phyloP scores from a whole-genome alignment of 2,329 filamentous ascomycete genomes.

The Nannizziopsis barbatae region DNA sequence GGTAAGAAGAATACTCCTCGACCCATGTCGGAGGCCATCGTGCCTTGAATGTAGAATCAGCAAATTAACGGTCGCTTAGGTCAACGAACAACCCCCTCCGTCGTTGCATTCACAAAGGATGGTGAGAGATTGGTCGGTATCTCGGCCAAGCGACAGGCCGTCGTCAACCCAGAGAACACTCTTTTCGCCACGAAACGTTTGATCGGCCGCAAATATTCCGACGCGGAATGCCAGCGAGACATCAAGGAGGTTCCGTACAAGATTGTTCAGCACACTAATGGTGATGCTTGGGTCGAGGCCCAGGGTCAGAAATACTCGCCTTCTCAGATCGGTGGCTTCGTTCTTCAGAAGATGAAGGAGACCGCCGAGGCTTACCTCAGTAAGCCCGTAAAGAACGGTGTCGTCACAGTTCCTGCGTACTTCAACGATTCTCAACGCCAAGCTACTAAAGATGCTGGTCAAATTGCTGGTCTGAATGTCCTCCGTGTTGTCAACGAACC shows the following conservation, averaged over 20 bases:
- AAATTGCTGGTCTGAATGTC: conserved; percentile 91
- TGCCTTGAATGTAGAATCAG: not conserved
- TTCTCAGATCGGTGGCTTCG: conserved; percentile 94
- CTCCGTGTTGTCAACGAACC: conserved; percentile 97
- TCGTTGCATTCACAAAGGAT: conserved; percentile 90
- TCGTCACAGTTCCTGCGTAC: conserved; percentile 94
- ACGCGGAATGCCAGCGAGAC: conserved; percentile 86
- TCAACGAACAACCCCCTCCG: conserved; percentile 82
- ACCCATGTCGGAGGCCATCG: not conserved
- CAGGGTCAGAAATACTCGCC: conserved; percentile 93
- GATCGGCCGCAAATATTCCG: conserved; percentile 94
- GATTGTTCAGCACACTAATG: conserved; percentile 93
- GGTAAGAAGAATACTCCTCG: conserved; percentile 41
- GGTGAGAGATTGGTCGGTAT: conserved; percentile 95
- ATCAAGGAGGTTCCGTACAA: conserved; percentile 98
- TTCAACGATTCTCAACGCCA: conserved; percentile 98
- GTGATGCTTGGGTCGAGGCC: conserved; percentile 90
- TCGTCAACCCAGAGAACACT: conserved; percentile 97
- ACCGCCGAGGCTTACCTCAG: conserved; percentile 87
- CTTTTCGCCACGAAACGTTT: conserved; percentile 98
- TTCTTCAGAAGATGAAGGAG: conserved; percentile 98
- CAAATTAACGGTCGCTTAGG: conserved; percentile 38
- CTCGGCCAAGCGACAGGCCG: conserved; percentile 92
- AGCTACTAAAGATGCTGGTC: conserved; percentile 94
- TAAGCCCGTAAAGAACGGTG: conserved; percentile 87